Base-by-base conservation (phyloP, 352 stramenopile species). In the Plasmopara halstedii region DNA sequence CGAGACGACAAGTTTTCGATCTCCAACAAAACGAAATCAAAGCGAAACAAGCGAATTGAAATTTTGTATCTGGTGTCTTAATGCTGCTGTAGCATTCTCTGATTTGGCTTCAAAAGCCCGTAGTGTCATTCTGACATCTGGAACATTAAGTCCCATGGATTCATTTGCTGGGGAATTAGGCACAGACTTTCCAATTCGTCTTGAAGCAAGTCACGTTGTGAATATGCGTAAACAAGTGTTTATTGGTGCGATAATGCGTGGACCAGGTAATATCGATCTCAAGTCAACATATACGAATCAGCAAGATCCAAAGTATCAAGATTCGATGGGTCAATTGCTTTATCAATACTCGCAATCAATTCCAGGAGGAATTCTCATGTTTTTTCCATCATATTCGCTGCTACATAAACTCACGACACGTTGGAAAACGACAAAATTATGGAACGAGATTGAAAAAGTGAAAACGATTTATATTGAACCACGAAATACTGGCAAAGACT, bases 161-260 rank as follows among this genome's bases (percentile, higher is more conserved):
- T 90, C 82, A n/a, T 92, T 93, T 53, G 79, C 72, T 2, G 77
- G 77, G 0, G 83, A 94, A 40, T 54, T 94, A 8, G 81, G 83
- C 3, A 73, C 79, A 0, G 72, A 85, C 22, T 94, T 94, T 22
- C 69, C 75, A 1, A 84, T 94, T 43, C 82, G 76, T 0, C 42
- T 94, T 0, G 83, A 94, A 40, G 79, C 80, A 4, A 93, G 90
- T 32, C 83, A 94, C 45, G 81, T 94, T 1, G 78, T 94, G 6
- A 83, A 92, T 35, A 90, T 94, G 65, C 70, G 71, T n/a, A 82
- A 81, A 21, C 83, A 94, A 43, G 82, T 94, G 7, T 85, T 90
- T 23, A 70, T 88, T 27, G 78, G 78, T 10, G 55, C 72, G 1
- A 56, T 94, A 4, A 82, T 91, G 71, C 63, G 81, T 29, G 80